Evolutionary conservation across 2,329 filamentous ascomycete genomes (phyloP), one percentile per base, ranked within the genome.

Genomic region (Aschersonia sp.): DNA sequence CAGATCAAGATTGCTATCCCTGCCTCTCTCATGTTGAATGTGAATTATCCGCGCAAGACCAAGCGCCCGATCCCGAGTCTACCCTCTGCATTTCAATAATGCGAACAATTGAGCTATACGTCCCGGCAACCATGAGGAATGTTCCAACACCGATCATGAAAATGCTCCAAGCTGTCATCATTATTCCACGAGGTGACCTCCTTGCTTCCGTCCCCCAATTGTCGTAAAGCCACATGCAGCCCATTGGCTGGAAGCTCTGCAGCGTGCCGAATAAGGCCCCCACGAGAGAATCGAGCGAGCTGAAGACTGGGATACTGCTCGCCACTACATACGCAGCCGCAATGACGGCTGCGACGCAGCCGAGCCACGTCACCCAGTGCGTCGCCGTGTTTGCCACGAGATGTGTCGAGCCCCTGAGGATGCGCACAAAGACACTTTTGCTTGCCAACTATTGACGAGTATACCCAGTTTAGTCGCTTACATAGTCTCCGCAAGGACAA

Each of bases 11-110:
- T 22, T 22, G 22, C 22, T 22, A 22, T 22, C 22, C 22, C 22
- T 22, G 22, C 22, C 22, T 22, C 22, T 22, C 12, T 42, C 41
- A 42, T 4, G 14, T n/a, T 4, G 55, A 57, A 48, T 57, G 53
- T 5, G 65, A 68, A 53, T 69, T 69, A 47, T 69, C 65, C 0
- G 60, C 62, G 48, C 65, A 69, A 0, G 64, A 63, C 57, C 63
- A 68, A 0, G 63, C 63, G 4, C 54, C 53, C 29, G 64, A 62
- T 1, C 64, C 64, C 5, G 60, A 61, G 7, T 54, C 54, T 29
- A 48, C 50, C 14, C 53, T 55, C 49, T 68, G 67, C 3, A 54
- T 55, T 4, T 62, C 54, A 1, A 48, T 41, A 47, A 45, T 37
- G 32, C 12, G 14, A 22, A 35, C 11, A 22, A 45, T 30, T 10